Evolutionary conservation across 139 green algal species (phyloP), one percentile per base, ranked within the genome.

Genomic region (Parachlorella kessleri): DNA sequence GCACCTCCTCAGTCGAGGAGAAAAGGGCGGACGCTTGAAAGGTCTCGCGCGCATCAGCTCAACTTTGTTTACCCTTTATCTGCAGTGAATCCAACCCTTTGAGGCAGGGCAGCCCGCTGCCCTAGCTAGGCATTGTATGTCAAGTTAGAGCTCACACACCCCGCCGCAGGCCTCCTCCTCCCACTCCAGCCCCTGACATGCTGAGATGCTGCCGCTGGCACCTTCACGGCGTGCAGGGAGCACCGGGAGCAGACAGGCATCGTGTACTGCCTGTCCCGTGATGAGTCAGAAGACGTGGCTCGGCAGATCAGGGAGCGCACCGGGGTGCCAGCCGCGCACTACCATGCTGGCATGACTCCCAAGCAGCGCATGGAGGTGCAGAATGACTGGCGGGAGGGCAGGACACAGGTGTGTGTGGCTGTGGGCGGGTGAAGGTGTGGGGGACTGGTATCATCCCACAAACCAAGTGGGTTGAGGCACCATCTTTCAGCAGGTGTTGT

Each of bases 261-360:
- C 55, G 91, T 98, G 53, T 98, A 98, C 87, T 95, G 90, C 83
- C 80, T 98, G 33, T 94, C 90, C 1, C 83, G 92, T 40, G 88
- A 89, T 30, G 85, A 96, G 53, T 72, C 73, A 3, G 86, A 90
- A 41, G 38, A 53, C 7, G 80, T 90, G 64, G 81, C 84, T 1
- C 54, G 30, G 5, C 79, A 83, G 70, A 79, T 91, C 24, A 75
- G 75, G 63, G 76, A 84, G 32, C 37, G 36, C 7, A 63, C 64
- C 10, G 55, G 37, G 10, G 36, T 36, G 35, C 37, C 39, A 37
- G 26, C 36, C 36, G 7, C 36, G 35, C 26, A 30, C 39, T 55
- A 14, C 24, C 93, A 98, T 85, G 95, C 94, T 14, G 95, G 93
- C 48, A 94, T 99, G 91, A 90, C 84, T 2, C 79, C 88, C 18